Evolutionary conservation across 805 yeast genomes (phyloP), one percentile per base, ranked within the genome.

Genomic region (Saccharomycopsis sp.): DNA sequence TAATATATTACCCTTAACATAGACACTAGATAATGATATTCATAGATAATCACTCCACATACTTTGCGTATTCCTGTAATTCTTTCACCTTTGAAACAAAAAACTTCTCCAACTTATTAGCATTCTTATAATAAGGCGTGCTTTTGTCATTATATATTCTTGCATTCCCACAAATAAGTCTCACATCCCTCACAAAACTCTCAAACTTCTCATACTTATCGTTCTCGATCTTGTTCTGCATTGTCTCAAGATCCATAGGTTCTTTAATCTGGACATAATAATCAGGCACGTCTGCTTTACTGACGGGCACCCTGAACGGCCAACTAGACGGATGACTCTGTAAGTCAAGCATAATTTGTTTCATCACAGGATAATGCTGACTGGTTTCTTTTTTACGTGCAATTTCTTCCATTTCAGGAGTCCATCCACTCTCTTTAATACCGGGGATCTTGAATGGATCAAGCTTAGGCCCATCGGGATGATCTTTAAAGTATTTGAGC

Each of bases 241-340:
- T 94, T 0, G 97, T 91, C 50, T 94, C 84, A 58, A 94, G 76
- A 69, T 94, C 99, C 99, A 94, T 94, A 3, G 99, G 99, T 70
- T 94, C 97, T 68, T 91, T 91, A 64, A 94, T 93, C 29, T 94
- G 94, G 64, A 90, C 96, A 71, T 93, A 94, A 69, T 94, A 94
- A 72, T 94, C 99, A 0, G 96, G 90, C 9, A 94, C 99, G 69
- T 94, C 99, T 47, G 89, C 96, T 68, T 82, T 84, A 70, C 87
- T 89, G 14, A 94, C 99, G 1, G 99, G 97, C 57, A 84, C 87
- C 52, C 91, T 83, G 72, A 94, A 94, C 44, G 99, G 99, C 99
- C 99, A 94, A 25, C 97, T 93, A 2, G 97, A 89, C 0, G 98
- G 96, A 72, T 94, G 96, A 69, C 89, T 90, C 68, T 89, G 94